These are phyloP conservation scores for Lotus japonicus DNA, from an alignment of 306 rosid species.

Conservation along the genomic window DNA sequence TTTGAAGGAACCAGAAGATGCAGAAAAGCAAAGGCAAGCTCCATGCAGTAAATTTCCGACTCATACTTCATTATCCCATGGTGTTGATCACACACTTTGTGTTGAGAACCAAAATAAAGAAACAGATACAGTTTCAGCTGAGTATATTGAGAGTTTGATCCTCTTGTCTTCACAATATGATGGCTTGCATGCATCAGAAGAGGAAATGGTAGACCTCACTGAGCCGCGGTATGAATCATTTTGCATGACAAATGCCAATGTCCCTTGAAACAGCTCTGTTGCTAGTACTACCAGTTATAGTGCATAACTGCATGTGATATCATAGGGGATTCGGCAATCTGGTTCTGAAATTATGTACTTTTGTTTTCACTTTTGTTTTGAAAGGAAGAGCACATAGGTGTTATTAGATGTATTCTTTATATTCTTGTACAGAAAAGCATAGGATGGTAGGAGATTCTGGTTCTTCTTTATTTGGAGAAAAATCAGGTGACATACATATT, in stretches of 20 bases:
- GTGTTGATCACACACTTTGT: slow-evolving; percentile 23
- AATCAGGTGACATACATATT: slow-evolving; percentile 14
- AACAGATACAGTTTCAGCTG: slow-evolving; percentile 39
- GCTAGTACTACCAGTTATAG: no score
- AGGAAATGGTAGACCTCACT: slow-evolving; percentile 74
- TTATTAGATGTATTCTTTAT: neutral
- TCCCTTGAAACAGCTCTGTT: slow-evolving; percentile 19
- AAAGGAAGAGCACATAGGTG: slow-evolving; percentile 24
- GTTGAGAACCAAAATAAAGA: slow-evolving; percentile 26
- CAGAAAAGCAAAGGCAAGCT: slow-evolving; percentile 36
- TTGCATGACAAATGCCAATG: slow-evolving; percentile 40
- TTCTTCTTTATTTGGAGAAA: slow-evolving; percentile 25
- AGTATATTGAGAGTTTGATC: slow-evolving; percentile 45
- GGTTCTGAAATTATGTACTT: slow-evolving; percentile 10
- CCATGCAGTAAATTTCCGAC: slow-evolving; percentile 28
- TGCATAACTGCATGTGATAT: slow-evolving; percentile 2
- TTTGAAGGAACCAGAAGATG: slow-evolving; percentile 34
- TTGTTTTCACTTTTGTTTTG: neutral
- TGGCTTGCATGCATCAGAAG: slow-evolving; percentile 43
- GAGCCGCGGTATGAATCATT: slow-evolving; percentile 90
- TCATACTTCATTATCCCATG: slow-evolving; percentile 33
- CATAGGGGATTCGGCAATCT: slow-evolving; percentile 8
- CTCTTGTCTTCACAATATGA: slow-evolving; percentile 46
- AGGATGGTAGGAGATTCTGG: slow-evolving; percentile 22
- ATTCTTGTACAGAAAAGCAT: slow-evolving; percentile 50